These are phyloP conservation scores for Phytophthora hybrid DNA, from an alignment of 352 stramenopile species.

Conservation along the genomic window DNA sequence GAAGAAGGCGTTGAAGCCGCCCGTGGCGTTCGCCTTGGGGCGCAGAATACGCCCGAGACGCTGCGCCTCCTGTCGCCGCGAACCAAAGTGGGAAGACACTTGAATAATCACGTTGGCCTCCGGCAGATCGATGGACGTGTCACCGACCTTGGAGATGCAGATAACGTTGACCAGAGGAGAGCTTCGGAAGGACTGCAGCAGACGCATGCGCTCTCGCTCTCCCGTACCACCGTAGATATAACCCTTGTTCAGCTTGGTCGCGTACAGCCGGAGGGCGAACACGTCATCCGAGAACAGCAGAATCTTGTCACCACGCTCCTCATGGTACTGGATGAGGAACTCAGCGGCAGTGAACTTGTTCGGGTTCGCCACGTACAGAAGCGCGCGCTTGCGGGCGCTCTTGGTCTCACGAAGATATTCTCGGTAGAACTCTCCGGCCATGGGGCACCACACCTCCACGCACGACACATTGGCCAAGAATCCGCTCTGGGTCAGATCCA, in stretches of 20 bases:
- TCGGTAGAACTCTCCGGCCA: constrained; percentile 98
- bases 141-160: constrained; percentile 96
- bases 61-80: constrained; percentile 99
- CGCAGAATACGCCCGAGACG: constrained; percentile 99
- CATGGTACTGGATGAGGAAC: constrained; percentile 98
- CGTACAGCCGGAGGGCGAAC: constrained; percentile 96
- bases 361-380: constrained; percentile 99
- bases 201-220: constrained; percentile 91
- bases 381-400: constrained; percentile 90
- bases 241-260: constrained; percentile 87
- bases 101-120: constrained; percentile 99
- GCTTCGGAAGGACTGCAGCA: constrained; percentile 88
- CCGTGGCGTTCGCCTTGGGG: constrained; percentile 95
- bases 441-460: constrained; percentile 99
- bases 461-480: constrained; percentile 98
- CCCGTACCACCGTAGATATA: constrained; percentile 98
- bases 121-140: constrained; percentile 99
- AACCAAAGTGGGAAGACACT: constrained; percentile 98
- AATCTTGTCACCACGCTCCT: constrained; percentile 98
- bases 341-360: constrained; percentile 97
- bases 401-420: constrained; percentile 88
- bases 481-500: constrained; percentile 98
- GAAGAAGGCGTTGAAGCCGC: constrained; percentile 99
- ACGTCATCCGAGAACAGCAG: constrained; percentile 99
- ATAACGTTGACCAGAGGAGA: constrained; percentile 91